A percentile compares a stretch with the other conserved stretches of the same genome.
Conservation (phyloP, 2,329 filamentous ascomycete genomes). For the Diaporthe citri region DNA sequence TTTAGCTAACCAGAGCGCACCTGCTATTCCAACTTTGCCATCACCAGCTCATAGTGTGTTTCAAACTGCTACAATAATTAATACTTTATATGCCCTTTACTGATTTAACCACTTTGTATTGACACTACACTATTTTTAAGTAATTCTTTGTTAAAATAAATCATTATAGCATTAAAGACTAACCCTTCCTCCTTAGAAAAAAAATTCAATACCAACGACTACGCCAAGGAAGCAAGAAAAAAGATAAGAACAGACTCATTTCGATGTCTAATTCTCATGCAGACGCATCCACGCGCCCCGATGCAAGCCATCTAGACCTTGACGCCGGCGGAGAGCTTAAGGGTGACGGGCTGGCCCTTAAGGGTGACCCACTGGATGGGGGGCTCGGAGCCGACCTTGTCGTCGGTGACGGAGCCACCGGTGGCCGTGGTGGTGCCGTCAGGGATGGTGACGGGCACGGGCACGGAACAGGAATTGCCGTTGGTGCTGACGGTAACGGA, state of each 20-base stretch:
- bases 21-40: no score
- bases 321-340: constrained; percentile 2
- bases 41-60: no score
- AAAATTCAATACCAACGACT: no score
- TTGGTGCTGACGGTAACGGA: constrained; percentile 1
- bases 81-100: no score
- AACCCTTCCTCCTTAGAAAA: no score
- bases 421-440: neutral
- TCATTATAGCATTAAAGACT: no score
- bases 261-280: neutral
- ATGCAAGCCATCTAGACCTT: neutral
- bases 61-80: no score
- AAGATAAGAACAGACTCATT: neutral
- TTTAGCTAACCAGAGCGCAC: no score
- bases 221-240: no score
- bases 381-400: constrained; percentile 8
- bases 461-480: constrained; percentile 5
- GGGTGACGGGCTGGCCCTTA: neutral
- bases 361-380: constrained; percentile 17
- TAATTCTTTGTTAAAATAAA: no score
- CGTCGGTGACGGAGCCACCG: neutral
- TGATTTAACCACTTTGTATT: no score
- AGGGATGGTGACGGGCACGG: constrained; percentile 2
- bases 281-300: neutral
- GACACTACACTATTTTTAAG: no score